Evolutionary conservation across 2,329 filamentous ascomycete species (phyloP).

Genomic region (Aspergillus luchuensis): DNA sequence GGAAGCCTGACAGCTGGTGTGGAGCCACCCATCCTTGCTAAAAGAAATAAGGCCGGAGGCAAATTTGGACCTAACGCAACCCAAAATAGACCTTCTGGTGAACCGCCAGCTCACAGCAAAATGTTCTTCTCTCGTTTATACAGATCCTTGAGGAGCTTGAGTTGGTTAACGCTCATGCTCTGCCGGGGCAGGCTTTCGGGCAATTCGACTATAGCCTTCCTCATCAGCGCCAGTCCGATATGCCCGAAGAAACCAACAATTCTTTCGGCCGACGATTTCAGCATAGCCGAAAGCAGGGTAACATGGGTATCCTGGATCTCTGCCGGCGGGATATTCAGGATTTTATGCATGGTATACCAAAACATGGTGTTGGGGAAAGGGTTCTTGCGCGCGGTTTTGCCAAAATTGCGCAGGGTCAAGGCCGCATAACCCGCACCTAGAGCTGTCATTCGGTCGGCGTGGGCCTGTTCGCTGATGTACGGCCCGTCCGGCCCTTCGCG

Average conservation of each 20-base stretch:
- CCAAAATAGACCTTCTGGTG: neutral
- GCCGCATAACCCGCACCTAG: conserved; percentile 82
- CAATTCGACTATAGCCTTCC: conserved; percentile 72
- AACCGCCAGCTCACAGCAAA: conserved; percentile 30
- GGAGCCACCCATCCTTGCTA: neutral
- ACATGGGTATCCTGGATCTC: conserved; percentile 74
- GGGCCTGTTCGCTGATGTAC: conserved; percentile 69
- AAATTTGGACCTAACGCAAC: neutral
- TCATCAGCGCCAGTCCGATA: conserved; percentile 70
- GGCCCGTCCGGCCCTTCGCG: conserved; percentile 54
- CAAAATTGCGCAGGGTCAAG: conserved; percentile 79
- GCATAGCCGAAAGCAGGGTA: conserved; percentile 69
- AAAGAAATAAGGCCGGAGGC: neutral
- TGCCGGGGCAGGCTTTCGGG: conserved; percentile 50
- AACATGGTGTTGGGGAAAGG: conserved; percentile 78
- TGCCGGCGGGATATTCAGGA: conserved; percentile 71
- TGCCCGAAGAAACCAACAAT: conserved; percentile 82
- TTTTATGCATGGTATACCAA: conserved; percentile 75
- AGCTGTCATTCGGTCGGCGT: conserved; percentile 80
- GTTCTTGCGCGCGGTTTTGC: conserved; percentile 66
- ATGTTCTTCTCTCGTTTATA: conserved; percentile 42
- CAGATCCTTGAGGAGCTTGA: conserved; percentile 42
- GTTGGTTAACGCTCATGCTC: conserved; percentile 41
- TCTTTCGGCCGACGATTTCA: conserved; percentile 70
- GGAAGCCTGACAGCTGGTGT: neutral